These are phyloP conservation scores for Mimosa bimucronata DNA, from an alignment of 306 rosid species.

Conservation along the genomic window DNA sequence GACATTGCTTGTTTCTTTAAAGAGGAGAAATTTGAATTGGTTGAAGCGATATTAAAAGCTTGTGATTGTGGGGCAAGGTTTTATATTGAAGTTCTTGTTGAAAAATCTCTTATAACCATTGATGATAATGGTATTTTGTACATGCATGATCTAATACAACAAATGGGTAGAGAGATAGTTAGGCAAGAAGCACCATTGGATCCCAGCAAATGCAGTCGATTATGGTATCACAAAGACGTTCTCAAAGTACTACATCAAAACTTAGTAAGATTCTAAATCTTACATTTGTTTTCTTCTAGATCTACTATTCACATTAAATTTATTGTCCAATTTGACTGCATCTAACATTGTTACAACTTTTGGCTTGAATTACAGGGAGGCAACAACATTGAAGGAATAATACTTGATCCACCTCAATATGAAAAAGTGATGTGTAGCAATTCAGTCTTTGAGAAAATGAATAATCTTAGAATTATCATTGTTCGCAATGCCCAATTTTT, in stretches of 20 bases:
- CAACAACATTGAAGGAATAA: neutral
- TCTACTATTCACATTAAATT: neutral
- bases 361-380: neutral
- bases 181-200: neutral
- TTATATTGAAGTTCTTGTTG: neutral
- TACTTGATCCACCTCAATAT: neutral
- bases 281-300: neutral
- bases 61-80: neutral
- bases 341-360: neutral
- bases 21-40: constrained; percentile 13
- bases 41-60: neutral
- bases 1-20: constrained; percentile 22
- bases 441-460: neutral
- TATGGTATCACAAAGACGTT: neutral
- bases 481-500: neutral
- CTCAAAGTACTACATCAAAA: neutral
- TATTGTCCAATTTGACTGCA: neutral
- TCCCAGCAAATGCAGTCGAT: neutral
- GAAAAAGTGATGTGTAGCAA: neutral
- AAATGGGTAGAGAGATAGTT: neutral
- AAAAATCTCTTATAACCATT: neutral
- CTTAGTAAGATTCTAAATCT: neutral
- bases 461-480: neutral
- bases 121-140: neutral
- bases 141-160: neutral